phyloP scores from a whole-genome alignment of 2,329 filamentous ascomycete genomes.

The Nothophaeocryptopus gaeumannii region DNA sequence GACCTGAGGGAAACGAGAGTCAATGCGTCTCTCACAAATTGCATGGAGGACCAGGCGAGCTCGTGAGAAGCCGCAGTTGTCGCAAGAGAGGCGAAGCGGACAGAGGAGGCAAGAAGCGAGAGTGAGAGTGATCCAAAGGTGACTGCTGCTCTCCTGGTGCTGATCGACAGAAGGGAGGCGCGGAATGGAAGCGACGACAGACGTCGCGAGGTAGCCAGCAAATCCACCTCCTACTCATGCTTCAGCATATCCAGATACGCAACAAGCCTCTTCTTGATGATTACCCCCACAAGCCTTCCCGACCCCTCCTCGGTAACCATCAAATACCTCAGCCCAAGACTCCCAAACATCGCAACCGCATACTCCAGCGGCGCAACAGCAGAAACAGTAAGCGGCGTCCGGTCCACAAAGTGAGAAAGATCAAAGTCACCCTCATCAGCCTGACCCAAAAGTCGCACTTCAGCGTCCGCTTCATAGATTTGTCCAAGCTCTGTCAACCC shows the following conservation, averaged over 20 bases:
- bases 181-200: no score
- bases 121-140: no score
- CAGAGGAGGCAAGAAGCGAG: no score
- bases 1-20: no score
- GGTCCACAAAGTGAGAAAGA: conserved; percentile 52
- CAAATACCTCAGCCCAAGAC: conserved; percentile 54
- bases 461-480: conserved; percentile 34
- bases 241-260: conserved; percentile 46
- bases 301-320: conserved; percentile 54
- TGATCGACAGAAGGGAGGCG: no score
- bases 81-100: no score
- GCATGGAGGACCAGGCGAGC: no score
- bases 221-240: conserved; percentile 2
- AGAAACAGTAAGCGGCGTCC: conserved; percentile 52
- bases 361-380: conserved; percentile 57
- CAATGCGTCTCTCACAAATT: no score
- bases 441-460: conserved; percentile 42
- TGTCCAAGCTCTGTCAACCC: conserved; percentile 41
- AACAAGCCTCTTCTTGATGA: conserved; percentile 59
- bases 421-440: conserved; percentile 41
- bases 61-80: no score
- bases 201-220: not conserved
- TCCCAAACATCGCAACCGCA: conserved; percentile 59
- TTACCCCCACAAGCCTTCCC: conserved; percentile 51
- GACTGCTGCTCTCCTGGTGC: no score